Evolutionary conservation across 1,139 yeast species (phyloP).

Genomic region (Candida tropicalis): DNA sequence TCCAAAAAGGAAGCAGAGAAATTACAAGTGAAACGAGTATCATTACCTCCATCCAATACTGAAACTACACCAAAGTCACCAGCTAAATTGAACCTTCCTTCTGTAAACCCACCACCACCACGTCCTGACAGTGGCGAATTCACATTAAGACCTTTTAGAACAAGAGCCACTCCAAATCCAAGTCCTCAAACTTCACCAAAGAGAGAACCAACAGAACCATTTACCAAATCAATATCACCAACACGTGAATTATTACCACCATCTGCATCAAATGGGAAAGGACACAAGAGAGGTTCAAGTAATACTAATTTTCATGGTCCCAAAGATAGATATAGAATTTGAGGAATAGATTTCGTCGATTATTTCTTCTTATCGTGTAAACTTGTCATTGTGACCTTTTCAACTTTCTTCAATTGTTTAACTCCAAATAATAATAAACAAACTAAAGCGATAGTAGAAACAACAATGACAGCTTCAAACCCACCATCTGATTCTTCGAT

Average conservation of each 20-base stretch:
- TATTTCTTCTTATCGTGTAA: conserved; percentile 8
- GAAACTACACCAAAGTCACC: conserved; percentile 4
- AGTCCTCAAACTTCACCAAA: conserved; percentile 44
- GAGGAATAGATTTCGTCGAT: conserved; percentile 17
- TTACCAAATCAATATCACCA: neutral
- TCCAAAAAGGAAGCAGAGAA: conserved; percentile 36
- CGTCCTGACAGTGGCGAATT: conserved; percentile 31
- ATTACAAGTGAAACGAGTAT: conserved; percentile 27
- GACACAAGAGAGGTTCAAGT: conserved; percentile 23
- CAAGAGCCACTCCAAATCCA: conserved; percentile 44
- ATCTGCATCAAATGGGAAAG: neutral
- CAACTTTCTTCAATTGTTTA: conserved; percentile 34
- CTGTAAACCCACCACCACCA: conserved; percentile 15
- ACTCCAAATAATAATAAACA: conserved; percentile 31
- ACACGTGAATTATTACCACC: conserved; percentile 3
- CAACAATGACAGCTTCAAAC: conserved; percentile 35
- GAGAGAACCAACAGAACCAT: neutral
- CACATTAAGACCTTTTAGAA: conserved; percentile 46
- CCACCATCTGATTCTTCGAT: conserved; percentile 72
- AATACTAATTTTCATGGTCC: conserved; percentile 28
- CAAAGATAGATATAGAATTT: conserved; percentile 35
- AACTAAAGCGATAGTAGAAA: conserved; percentile 30
- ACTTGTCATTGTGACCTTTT: conserved; percentile 47
- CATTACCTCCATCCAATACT: conserved; percentile 21
- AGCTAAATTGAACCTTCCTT: neutral